phyloP scores from a whole-genome alignment of 2,329 filamentous ascomycete species.

The Huntiella decipiens region DNA sequence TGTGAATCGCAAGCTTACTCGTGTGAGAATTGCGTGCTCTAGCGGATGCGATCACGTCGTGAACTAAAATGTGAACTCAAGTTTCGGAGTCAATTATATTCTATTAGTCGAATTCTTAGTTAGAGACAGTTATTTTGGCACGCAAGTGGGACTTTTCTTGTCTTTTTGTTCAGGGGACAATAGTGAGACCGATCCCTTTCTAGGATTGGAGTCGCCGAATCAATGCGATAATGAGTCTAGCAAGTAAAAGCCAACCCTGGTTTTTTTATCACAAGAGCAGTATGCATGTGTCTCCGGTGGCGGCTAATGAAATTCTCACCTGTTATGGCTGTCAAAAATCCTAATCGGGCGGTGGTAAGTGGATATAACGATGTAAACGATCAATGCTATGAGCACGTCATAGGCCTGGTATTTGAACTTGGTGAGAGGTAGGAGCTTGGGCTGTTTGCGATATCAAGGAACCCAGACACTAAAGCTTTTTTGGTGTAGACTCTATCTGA shows the following conservation, averaged over 20 bases:
- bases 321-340: too few species aligned
- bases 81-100: too few species aligned
- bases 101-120: too few species aligned
- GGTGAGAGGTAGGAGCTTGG: constrained; percentile 6
- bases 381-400: constrained; percentile 11
- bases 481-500: neutral
- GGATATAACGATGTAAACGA: neutral
- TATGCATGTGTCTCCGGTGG: neutral
- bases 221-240: neutral
- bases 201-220: neutral
- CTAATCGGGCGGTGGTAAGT: neutral
- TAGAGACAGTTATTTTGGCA: too few species aligned
- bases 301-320: too few species aligned
- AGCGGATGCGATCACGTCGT: neutral
- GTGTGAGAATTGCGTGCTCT: neutral
- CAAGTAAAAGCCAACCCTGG: neutral
- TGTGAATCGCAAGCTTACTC: neutral
- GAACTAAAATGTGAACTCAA: neutral
- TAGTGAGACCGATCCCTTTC: neutral
- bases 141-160: too few species aligned
- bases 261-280: neutral
- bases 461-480: neutral
- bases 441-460: neutral
- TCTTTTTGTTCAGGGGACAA: too few species aligned
- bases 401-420: neutral